Percentiles rank a stretch among this genome's conserved stretches.
These are phyloP conservation scores for Beauveria asiatica DNA, from an alignment of 2,329 filamentous ascomycete species.

Conservation along the genomic window DNA sequence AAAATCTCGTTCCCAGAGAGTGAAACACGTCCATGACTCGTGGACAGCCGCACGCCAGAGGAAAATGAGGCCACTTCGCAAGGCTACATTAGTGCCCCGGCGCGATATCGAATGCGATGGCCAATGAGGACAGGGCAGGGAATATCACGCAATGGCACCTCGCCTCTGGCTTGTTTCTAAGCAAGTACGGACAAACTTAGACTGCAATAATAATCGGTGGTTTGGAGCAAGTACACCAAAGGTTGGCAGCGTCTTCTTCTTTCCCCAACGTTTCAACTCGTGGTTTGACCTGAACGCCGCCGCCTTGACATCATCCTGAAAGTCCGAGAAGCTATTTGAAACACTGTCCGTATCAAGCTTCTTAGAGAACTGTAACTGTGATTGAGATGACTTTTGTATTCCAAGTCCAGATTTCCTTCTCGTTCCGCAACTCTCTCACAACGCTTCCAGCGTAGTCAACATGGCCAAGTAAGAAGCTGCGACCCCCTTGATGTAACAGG, in stretches of 20 bases:
- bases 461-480: not conserved
- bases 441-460: not conserved
- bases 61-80: constrained; percentile 2
- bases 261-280: not conserved
- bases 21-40: constrained; percentile 10
- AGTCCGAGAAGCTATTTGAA: not conserved
- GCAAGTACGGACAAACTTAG: not conserved
- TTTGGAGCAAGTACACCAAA: not conserved
- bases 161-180: not conserved
- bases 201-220: not conserved
- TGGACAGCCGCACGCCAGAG: not conserved
- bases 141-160: not conserved
- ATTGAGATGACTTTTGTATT: no score
- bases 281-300: not conserved
- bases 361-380: no score
- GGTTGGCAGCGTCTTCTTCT: not conserved
- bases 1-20: not conserved
- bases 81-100: not conserved
- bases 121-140: not conserved
- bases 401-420: no score
- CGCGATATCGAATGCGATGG: not conserved
- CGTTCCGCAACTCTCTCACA: no score
- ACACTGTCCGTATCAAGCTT: not conserved
- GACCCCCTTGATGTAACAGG: not conserved
- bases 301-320: constrained; percentile 1